Conservation (phyloP, 768 basidiomycete species). For the Hygrocybe punicea region DNA sequence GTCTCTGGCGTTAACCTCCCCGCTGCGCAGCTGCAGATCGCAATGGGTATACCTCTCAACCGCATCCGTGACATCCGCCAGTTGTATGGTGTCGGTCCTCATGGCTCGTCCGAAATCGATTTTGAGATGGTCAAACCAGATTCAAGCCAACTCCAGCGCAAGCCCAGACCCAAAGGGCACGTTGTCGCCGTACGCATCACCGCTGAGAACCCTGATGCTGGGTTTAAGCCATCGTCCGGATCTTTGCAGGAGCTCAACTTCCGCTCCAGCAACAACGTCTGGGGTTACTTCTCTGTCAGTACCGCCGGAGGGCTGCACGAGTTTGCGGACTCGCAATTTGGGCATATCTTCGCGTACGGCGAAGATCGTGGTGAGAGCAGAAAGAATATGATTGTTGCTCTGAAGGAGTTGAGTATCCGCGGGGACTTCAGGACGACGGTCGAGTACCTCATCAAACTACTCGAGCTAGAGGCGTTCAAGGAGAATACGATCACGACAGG, state of each 20-base stretch:
- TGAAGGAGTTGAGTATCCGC: conserved; percentile 97
- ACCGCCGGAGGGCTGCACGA: conserved; percentile 96
- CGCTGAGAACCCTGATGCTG: conserved; percentile 98
- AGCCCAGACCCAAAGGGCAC: conserved; percentile 95
- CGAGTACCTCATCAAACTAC: conserved; percentile 96
- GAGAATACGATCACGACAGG: conserved; percentile 98
- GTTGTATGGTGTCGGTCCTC: conserved; percentile 90
- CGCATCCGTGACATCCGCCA: conserved; percentile 94
- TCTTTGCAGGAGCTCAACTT: conserved; percentile 98
- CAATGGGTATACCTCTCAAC: conserved; percentile 97
- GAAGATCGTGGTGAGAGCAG: conserved; percentile 91
- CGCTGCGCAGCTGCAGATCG: conserved; percentile 93
- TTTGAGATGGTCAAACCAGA: conserved; percentile 94
- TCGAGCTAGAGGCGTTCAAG: conserved; percentile 94
- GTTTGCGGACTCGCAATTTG: conserved; percentile 98
- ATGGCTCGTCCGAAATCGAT: conserved; percentile 88
- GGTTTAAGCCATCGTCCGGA: conserved; percentile 98
- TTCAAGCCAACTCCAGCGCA: conserved; percentile 83
- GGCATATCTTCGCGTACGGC: conserved; percentile 98
- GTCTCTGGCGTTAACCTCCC: conserved; percentile 98
- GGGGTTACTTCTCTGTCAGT: conserved; percentile 99
- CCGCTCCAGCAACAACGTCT: conserved; percentile 98
- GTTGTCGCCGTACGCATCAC: conserved; percentile 99
- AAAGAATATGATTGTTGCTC: conserved; percentile 99
- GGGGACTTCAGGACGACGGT: conserved; percentile 99